Evolutionary conservation across 352 stramenopile species (phyloP), one percentile per base, ranked within the genome.

Genomic region (Globisporangium nodosum): DNA sequence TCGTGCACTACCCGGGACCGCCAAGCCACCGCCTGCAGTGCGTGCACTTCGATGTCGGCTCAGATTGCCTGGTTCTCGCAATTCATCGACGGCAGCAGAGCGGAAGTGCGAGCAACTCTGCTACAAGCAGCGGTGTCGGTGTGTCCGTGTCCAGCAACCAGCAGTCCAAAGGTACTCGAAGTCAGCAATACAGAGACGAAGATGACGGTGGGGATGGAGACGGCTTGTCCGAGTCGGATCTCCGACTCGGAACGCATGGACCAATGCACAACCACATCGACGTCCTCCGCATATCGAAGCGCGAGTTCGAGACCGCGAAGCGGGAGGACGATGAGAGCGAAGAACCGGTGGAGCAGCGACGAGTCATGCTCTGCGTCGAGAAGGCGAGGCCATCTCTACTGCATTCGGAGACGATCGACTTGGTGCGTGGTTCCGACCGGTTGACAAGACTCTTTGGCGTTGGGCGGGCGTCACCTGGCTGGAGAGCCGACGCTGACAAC

Each of bases 351-450:
- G 43, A 60, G 12, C 37, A 42, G 12, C 40, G 49, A 11, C 61
- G 54, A 3, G 70, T 68, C 16, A 68, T 88, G 66, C 64, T 90
- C 1, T 78, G 71, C 46, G 68, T 90, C 24, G 78, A 88, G 53
- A 82, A 81, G 21, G 37, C 58, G 5, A 59, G 61, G 2, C 20
- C 58, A 43, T 69, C 72, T 15, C 48, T 84, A 16, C 68, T 69
- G 8, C 65, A 86, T 33, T 62, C 65, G 2, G 75, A 85, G 24
- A 35, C 54, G 0, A 35, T 88, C 35, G 61, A 69, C 13, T 53
- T 72, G 16, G 58, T 90, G 8, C 71, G 66, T 21, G 71, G 56
- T 0, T 67, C 72, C 0, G 63, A 40, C 27, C 54, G 58, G 0
- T 27, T 88, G 5, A 18, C 20, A 0, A 52, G 58, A 20, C 24